Percentiles rank a stretch among this genome's conserved stretches.
These are phyloP conservation scores for Rhizopus stolonifer DNA, from an alignment of 371 early-diverging fungal genomes.

Conservation along the genomic window DNA sequence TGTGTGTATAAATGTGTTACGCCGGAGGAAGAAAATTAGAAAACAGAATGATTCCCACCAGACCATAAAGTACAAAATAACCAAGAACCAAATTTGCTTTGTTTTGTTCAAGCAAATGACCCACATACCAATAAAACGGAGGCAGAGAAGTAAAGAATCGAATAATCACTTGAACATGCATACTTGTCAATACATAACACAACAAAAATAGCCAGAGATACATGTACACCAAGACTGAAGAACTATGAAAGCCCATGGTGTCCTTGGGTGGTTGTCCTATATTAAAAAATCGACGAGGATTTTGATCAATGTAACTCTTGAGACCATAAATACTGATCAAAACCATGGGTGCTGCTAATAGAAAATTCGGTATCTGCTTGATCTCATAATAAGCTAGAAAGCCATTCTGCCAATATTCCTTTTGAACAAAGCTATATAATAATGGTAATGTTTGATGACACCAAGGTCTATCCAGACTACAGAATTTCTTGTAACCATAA, in stretches of 20 bases:
- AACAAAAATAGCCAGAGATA: constrained; percentile 72
- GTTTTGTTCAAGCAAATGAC: constrained; percentile 37
- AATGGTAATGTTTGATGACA: constrained; percentile 63
- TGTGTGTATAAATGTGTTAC: too few species aligned
- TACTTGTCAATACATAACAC: constrained; percentile 60
- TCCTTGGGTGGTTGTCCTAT: constrained; percentile 39
- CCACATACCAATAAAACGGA: constrained; percentile 79
- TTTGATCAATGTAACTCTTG: constrained; percentile 49
- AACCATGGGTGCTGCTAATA: constrained; percentile 83
- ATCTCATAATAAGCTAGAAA: constrained; percentile 80
- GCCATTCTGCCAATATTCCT: constrained; percentile 87
- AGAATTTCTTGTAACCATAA: constrained; percentile 68
- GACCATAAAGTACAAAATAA: constrained; percentile 73
- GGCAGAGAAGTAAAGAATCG: constrained; percentile 86
- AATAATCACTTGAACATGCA: constrained; percentile 91
- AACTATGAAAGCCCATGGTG: constrained; percentile 10
- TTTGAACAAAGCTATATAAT: constrained; percentile 85
- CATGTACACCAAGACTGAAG: constrained; percentile 41
- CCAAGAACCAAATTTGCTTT: constrained; percentile 34
- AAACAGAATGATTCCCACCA: constrained; percentile 74
- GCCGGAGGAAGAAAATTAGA: constrained; percentile 86
- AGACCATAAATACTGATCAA: constrained; percentile 63
- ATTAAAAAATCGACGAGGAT: constrained; percentile 51
- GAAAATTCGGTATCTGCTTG: constrained; percentile 88
- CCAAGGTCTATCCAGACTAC: constrained; percentile 68